Percentiles rank a stretch among this genome's conserved stretches.
Conservation (phyloP, 768 basidiomycete genomes). For the Exsudoporus frostii region DNA sequence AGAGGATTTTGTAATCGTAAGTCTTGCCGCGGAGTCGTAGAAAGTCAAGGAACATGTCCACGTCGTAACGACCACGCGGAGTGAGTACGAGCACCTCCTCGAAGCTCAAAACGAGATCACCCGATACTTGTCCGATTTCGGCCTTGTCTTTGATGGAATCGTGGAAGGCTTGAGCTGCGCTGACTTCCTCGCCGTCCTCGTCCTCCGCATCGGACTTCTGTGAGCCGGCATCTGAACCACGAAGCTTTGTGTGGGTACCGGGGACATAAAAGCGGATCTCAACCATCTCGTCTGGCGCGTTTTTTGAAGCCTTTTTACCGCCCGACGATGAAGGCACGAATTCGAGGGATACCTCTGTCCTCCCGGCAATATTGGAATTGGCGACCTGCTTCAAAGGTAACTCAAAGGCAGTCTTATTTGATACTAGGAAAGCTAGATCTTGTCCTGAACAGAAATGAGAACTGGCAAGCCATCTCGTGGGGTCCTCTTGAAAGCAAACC, state of each 20-base stretch:
- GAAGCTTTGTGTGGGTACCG: conserved; percentile 61
- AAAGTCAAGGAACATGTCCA: conserved; percentile 97
- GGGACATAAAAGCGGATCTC: conserved; percentile 98
- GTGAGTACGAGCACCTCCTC: conserved; percentile 94
- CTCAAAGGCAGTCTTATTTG: conserved; percentile 85
- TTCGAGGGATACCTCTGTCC: conserved; percentile 98
- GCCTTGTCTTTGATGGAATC: conserved; percentile 95
- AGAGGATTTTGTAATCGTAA: conserved; percentile 97
- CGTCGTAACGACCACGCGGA: conserved; percentile 93
- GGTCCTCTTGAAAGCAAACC: conserved; percentile 45
- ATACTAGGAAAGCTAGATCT: conserved; percentile 88
- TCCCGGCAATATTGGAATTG: conserved; percentile 97
- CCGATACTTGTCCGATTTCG: conserved; percentile 86
- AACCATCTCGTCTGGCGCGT: conserved; percentile 76
- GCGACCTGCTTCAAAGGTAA: conserved; percentile 82
- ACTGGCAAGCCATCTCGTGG: neutral
- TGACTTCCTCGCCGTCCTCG: conserved; percentile 71
- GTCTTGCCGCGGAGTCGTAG: conserved; percentile 95
- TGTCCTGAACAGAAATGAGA: conserved; percentile 51
- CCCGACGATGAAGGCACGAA: conserved; percentile 55
- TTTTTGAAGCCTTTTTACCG: conserved; percentile 41
- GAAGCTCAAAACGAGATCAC: conserved; percentile 91
- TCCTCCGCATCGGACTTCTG: conserved; percentile 71
- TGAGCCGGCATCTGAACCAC: conserved; percentile 69
- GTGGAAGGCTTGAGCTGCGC: conserved; percentile 95